Percentiles rank a stretch among this genome's conserved stretches.
Evolutionary conservation across 306 rosid species (phyloP).

Genomic region (Clitoria ternatea): DNA sequence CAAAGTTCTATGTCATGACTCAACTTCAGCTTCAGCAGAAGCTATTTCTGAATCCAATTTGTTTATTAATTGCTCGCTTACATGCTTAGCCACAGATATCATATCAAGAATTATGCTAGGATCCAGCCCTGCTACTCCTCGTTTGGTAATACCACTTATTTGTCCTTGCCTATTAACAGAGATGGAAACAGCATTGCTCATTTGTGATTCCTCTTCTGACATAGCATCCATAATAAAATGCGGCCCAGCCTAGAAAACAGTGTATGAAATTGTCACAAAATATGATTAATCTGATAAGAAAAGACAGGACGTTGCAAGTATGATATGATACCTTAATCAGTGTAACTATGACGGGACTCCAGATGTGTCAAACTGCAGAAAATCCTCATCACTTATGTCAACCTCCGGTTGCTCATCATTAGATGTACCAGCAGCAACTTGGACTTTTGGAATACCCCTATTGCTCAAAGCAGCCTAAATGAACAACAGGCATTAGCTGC

Average conservation of each 20-base stretch:
- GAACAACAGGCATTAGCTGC: slow-evolving; percentile 25
- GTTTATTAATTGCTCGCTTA: slow-evolving; percentile 60
- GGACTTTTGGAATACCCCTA: slow-evolving; percentile 80
- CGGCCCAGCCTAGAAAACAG: slow-evolving; percentile 51
- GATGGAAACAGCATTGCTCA: slow-evolving; percentile 80
- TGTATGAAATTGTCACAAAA: background rate
- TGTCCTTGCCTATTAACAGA: slow-evolving; percentile 64
- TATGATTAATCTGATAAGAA: background rate
- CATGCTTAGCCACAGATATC: slow-evolving; percentile 72
- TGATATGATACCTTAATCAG: slow-evolving; percentile 66
- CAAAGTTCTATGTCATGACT: slow-evolving; percentile 43
- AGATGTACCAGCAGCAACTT: slow-evolving; percentile 52
- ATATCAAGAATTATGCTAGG: slow-evolving; percentile 86
- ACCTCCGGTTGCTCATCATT: slow-evolving; percentile 70
- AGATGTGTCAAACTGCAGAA: slow-evolving; percentile 82
- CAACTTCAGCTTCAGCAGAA: slow-evolving; percentile 78
- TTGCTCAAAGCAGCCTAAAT: slow-evolving; percentile 80
- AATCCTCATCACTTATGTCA: slow-evolving; percentile 82
- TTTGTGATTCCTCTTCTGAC: slow-evolving; percentile 84
- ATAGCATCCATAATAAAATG: slow-evolving; percentile 87
- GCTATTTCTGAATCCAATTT: slow-evolving; percentile 78
- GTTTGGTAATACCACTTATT: slow-evolving; percentile 73
- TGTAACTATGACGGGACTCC: slow-evolving; percentile 80
- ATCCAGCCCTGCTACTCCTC: slow-evolving; percentile 78
- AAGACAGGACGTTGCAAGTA: background rate